A percentile compares a stretch with the other conserved stretches of the same genome.
phyloP scores from a whole-genome alignment of 1,284 basidiomycete genomes.

The Cryptococcus sp. region DNA sequence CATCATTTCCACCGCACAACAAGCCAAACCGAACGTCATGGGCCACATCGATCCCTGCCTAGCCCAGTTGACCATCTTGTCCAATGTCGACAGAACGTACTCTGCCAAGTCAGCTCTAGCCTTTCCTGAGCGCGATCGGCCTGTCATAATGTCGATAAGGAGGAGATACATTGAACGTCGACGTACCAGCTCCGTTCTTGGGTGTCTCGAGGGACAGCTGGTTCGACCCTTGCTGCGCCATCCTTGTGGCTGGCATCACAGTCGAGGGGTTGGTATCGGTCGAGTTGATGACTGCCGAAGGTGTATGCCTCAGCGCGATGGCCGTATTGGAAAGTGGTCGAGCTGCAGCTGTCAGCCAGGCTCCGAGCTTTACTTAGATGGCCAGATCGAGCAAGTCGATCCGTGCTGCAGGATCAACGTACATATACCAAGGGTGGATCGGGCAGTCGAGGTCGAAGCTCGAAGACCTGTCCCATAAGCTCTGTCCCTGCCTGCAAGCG shows the following conservation, averaged over 20 bases:
- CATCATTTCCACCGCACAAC: conserved; percentile 99
- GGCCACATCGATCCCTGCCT: conserved; percentile 99
- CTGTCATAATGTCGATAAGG: no score
- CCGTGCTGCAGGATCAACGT: background rate
- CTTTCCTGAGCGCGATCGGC: no score
- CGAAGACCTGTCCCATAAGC: conserved; percentile 14
- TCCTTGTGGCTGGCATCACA: conserved; percentile 41
- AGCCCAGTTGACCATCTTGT: conserved; percentile 98
- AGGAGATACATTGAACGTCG: background rate
- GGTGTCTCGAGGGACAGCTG: conserved; percentile 82
- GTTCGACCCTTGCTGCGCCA: conserved; percentile 70
- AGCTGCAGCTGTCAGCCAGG: conserved; percentile 11
- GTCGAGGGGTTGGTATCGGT: conserved; percentile 29
- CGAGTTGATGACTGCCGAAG: conserved; percentile 24
- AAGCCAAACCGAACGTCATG: conserved; percentile 97
- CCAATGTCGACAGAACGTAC: conserved; percentile 91
- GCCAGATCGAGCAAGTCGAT: background rate
- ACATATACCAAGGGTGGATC: conserved; percentile 36
- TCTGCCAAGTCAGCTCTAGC: conserved; percentile 58
- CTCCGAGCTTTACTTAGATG: no score
- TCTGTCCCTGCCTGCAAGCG: background rate
- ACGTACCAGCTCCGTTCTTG: conserved; percentile 78
- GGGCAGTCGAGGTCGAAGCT: conserved; percentile 31
- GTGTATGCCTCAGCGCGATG: conserved; percentile 27
- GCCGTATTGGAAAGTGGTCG: conserved; percentile 32